Evolutionary conservation across 2,329 filamentous ascomycete genomes (phyloP).

Genomic region (Epichloe gansuensis): DNA sequence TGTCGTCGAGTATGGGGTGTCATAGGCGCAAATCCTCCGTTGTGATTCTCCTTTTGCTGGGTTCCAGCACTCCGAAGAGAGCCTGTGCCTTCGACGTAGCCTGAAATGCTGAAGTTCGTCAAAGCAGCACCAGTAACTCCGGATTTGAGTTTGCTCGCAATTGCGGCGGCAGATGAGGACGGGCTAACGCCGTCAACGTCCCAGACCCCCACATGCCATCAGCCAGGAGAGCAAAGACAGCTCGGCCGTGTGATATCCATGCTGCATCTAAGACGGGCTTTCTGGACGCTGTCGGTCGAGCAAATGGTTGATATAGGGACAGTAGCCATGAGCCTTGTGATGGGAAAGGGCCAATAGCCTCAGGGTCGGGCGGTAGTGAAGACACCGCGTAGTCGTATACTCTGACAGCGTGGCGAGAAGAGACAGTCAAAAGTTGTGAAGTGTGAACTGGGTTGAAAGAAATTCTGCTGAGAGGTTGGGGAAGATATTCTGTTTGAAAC

Average conservation of each 20-base stretch:
- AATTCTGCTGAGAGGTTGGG: constrained; percentile 40
- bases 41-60: constrained; percentile 24
- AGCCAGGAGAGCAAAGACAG: constrained; percentile 44
- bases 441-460: constrained; percentile 49
- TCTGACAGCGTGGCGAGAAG: constrained; percentile 42
- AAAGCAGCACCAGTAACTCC: constrained; percentile 46
- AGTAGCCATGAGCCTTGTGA: constrained; percentile 52
- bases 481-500: constrained; percentile 49
- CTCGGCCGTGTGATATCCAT: constrained; percentile 49
- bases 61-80: constrained; percentile 33
- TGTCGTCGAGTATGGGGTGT: constrained; percentile 49
- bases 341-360: constrained; percentile 38
- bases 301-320: constrained; percentile 47
- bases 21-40: constrained; percentile 48
- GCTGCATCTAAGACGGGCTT: constrained; percentile 51
- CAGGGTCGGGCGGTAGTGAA: constrained; percentile 39
- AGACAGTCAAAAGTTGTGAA: constrained; percentile 46
- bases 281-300: constrained; percentile 34
- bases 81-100: constrained; percentile 48
- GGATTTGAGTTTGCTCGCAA: constrained; percentile 38
- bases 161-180: constrained; percentile 24
- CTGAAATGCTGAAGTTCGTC: constrained; percentile 44
- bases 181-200: constrained; percentile 49
- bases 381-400: constrained; percentile 49
- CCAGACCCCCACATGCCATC: constrained; percentile 59